These are phyloP conservation scores for Bjerkandera adusta DNA, from an alignment of 1,284 basidiomycete species.

Conservation along the genomic window DNA sequence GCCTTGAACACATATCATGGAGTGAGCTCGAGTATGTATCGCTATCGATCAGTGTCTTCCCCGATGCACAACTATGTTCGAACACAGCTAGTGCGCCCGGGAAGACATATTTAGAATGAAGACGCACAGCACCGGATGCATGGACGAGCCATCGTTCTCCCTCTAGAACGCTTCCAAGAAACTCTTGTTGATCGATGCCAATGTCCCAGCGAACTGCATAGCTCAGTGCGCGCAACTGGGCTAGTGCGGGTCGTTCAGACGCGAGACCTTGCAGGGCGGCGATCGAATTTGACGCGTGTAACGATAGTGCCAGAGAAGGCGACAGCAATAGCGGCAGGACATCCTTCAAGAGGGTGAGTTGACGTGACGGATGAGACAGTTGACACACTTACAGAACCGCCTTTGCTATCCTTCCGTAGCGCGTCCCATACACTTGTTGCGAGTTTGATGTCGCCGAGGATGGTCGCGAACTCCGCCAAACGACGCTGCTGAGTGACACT, in stretches of 20 bases:
- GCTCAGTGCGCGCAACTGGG: slow-evolving; percentile 60
- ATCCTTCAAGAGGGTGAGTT: slow-evolving; percentile 44
- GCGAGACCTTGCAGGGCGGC: slow-evolving; percentile 33
- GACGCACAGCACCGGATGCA: slow-evolving; percentile 73
- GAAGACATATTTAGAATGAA: slow-evolving; percentile 7
- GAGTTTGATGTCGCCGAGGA: slow-evolving; percentile 87
- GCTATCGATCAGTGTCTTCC: neutral
- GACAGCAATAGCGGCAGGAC: slow-evolving; percentile 68
- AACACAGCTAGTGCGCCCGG: neutral
- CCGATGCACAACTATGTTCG: too few species aligned
- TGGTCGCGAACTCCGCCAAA: slow-evolving; percentile 95
- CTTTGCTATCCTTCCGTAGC: slow-evolving; percentile 75
- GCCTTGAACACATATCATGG: slow-evolving; percentile 43
- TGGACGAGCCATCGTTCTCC: slow-evolving; percentile 81
- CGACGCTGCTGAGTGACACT: slow-evolving; percentile 67
- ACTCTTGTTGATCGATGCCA: slow-evolving; percentile 57
- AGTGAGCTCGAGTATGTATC: neutral
- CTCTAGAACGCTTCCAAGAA: slow-evolving; percentile 53
- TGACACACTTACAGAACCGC: slow-evolving; percentile 60
- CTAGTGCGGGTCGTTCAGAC: slow-evolving; percentile 53
- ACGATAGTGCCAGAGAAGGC: slow-evolving; percentile 56
- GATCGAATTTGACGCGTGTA: slow-evolving; percentile 63
- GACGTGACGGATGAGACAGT: neutral
- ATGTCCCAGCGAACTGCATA: slow-evolving; percentile 75
- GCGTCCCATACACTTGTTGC: slow-evolving; percentile 87